Evolutionary conservation across 140 eudicot genomes (phyloP).

Genomic region (Cichorium intybus): DNA sequence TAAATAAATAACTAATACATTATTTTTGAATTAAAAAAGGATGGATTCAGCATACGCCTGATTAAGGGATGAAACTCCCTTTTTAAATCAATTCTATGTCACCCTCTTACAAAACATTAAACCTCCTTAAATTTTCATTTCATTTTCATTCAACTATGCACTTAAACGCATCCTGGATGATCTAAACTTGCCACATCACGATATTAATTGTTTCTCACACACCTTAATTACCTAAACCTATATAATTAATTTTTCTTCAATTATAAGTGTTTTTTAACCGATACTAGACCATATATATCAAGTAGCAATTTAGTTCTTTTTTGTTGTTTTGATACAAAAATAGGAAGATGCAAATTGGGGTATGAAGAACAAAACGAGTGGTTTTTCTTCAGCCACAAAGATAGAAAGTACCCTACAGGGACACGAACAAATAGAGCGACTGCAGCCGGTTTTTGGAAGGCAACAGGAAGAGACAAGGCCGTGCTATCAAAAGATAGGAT

Average conservation of each 20-base stretch:
- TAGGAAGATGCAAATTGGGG: slow-evolving; percentile 77
- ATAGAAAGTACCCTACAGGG: slow-evolving; percentile 85
- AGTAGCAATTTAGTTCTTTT: neutral
- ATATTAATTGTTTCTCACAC: no score
- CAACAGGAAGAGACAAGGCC: slow-evolving; percentile 85
- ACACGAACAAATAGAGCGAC: slow-evolving; percentile 88
- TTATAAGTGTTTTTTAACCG: neutral
- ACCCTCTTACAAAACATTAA: no score
- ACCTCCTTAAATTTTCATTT: no score
- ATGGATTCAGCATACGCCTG: no score
- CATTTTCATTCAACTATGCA: neutral
- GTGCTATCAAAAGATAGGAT: slow-evolving; percentile 65
- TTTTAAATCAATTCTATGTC: no score
- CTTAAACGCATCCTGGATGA: neutral
- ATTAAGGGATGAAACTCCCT: no score
- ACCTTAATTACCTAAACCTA: neutral
- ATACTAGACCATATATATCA: neutral
- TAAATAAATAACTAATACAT: no score
- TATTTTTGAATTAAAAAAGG: no score
- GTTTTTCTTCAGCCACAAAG: slow-evolving; percentile 94
- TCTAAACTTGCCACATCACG: neutral
- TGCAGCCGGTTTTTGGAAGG: slow-evolving; percentile 93
- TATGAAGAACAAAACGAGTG: slow-evolving; percentile 81
- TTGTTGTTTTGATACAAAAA: neutral
- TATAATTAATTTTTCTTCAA: no score